Evolutionary conservation across 495 filamentous ascomycete species (phyloP), one percentile per base, ranked within the genome.

Genomic region (Penicillium crystallinum): DNA sequence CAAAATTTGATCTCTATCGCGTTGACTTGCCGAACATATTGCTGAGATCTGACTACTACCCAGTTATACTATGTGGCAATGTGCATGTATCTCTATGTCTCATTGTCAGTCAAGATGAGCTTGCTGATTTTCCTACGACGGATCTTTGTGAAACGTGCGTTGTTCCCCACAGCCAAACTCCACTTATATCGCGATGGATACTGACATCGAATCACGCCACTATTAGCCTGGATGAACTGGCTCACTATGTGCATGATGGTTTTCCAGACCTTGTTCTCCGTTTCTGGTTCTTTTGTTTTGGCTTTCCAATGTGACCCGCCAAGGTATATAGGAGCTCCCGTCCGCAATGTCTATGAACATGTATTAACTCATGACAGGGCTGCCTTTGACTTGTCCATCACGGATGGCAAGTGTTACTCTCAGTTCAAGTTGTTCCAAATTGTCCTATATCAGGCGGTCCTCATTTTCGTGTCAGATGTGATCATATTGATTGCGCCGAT

Each of bases 1-100:
- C 39, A 17, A 8, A 42, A 7, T n/a, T n/a, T n/a, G n/a, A 27
- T n/a, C 14, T 15, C 34, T 15, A n/a, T 2, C 7, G 11, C 10
- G 1, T 41, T 38, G 10, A 12, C 4, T 15, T 15, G 12, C 14
- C 22, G 39, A 42, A 8, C 4, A 42, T 17, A 12, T 39, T 14
- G 17, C 37, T 39, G 9, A 39, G 36, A 0, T 23, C 6, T 12
- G 18, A 22, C n/a, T 17, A 23, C 2, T 4, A 8, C 6, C 6
- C 34, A 50, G 47, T 37, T 50, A 14, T 50, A 50, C n/a, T 50
- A 50, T 31, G 23, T 19, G 17, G 47, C 47, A 23, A 50, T 50
- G 47, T 50, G 47, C 12, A 6, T 50, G 2, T 50, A 50, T 21
- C 47, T 50, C 15, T 50, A 41, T 23, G 36, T 34, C 2, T 50